A percentile compares a stretch with the other conserved stretches of the same genome.
Conservation (phyloP, 352 stramenopile genomes). For the Vaucheria bursata region DNA sequence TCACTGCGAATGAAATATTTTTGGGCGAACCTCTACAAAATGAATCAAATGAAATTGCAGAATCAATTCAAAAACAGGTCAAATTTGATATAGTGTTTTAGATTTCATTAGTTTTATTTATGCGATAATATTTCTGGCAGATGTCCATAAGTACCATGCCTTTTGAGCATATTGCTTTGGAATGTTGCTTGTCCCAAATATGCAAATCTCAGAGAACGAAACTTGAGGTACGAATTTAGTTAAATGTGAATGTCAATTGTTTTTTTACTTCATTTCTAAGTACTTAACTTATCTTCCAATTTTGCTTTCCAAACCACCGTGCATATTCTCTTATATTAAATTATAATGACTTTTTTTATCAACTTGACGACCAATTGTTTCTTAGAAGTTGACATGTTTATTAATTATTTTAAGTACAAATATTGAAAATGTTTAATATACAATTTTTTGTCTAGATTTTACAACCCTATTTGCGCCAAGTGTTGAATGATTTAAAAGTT, state of each 20-base stretch:
- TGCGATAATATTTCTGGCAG: background rate
- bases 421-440: background rate
- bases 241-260: background rate
- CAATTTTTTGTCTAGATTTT: background rate
- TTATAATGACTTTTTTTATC: no score
- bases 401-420: background rate
- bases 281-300: background rate
- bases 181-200: conserved; percentile 41
- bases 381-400: background rate
- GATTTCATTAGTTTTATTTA: background rate
- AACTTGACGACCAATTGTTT: no score
- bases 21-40: conserved; percentile 4
- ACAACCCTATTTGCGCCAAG: background rate
- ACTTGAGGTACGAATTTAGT: background rate
- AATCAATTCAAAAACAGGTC: background rate
- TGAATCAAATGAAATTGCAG: background rate
- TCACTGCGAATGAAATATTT: conserved; percentile 1
- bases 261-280: background rate
- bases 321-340: background rate
- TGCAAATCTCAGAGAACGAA: conserved; percentile 12
- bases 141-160: background rate
- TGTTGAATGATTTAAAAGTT: conserved; percentile 6
- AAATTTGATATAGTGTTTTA: background rate
- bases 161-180: conserved; percentile 42
- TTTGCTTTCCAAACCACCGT: background rate